A percentile compares a stretch with the other conserved stretches of the same genome.
Evolutionary conservation across 768 basidiomycete genomes (phyloP).

Genomic region (Termitomyces sp.): DNA sequence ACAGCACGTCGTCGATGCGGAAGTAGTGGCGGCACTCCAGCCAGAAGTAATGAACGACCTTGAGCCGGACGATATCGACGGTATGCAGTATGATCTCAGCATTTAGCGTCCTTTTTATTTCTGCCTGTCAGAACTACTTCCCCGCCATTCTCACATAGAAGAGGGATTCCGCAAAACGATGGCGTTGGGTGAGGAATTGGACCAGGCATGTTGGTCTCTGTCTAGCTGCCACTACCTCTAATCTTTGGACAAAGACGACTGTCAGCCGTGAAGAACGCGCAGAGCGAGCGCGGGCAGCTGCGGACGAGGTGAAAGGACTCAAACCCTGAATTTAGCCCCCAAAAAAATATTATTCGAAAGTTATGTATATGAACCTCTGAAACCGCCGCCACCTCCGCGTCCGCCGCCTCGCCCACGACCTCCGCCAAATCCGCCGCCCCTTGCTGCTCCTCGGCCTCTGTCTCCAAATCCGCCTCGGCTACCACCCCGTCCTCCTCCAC

Average conservation of each 20-base stretch:
- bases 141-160: slow-evolving; percentile 19
- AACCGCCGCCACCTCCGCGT: slow-evolving; percentile 21
- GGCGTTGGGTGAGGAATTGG: slow-evolving; percentile 41
- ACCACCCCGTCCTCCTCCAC: slow-evolving; percentile 39
- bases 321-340: slow-evolving; percentile 29
- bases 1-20: slow-evolving; percentile 22
- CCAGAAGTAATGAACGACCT: slow-evolving; percentile 9
- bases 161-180: slow-evolving; percentile 28
- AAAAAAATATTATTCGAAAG: neutral
- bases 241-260: slow-evolving; percentile 30
- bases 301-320: slow-evolving; percentile 45
- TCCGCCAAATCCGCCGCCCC: slow-evolving; percentile 24
- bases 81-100: neutral
- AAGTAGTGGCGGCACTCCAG: slow-evolving; percentile 15
- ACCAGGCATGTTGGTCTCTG: slow-evolving; percentile 36
- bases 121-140: slow-evolving; percentile 1
- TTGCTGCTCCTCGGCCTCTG: slow-evolving; percentile 22
- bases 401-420: slow-evolving; percentile 6
- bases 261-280: slow-evolving; percentile 47
- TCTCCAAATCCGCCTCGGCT: slow-evolving; percentile 25
- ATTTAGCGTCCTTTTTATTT: neutral
- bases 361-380: slow-evolving; percentile 48
- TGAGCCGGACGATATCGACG: slow-evolving; percentile 15
- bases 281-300: slow-evolving; percentile 36
- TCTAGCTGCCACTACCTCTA: neutral